Evolutionary conservation across 495 filamentous ascomycete genomes (phyloP).

Genomic region (Xylaria intraflava): DNA sequence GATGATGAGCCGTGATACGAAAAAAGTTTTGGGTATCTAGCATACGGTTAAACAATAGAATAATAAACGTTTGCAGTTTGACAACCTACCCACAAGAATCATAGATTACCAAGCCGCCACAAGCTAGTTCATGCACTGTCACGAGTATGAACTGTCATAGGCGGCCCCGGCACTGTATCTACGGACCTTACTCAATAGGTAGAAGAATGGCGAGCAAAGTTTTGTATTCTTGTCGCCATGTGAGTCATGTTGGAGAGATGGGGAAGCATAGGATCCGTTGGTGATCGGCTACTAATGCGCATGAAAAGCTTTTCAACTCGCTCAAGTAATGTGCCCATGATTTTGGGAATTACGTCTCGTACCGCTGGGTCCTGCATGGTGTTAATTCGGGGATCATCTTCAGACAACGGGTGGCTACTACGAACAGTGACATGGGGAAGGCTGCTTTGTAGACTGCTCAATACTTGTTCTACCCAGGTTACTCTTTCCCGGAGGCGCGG

Average conservation of each 20-base stretch:
- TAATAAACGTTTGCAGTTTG: neutral
- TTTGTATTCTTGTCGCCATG: slow-evolving; percentile 17
- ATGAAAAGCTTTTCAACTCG: slow-evolving; percentile 68
- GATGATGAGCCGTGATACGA: neutral
- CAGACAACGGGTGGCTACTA: slow-evolving; percentile 10
- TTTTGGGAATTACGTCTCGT: slow-evolving; percentile 60
- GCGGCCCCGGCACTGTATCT: neutral
- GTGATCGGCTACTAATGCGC: slow-evolving; percentile 53
- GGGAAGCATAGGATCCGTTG: slow-evolving; percentile 44
- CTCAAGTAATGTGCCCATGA: slow-evolving; percentile 66
- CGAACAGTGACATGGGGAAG: slow-evolving; percentile 42
- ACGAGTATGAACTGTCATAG: neutral
- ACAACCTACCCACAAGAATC: neutral
- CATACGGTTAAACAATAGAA: neutral
- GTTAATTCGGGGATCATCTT: slow-evolving; percentile 14
- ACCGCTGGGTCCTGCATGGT: slow-evolving; percentile 63
- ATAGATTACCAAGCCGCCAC: neutral
- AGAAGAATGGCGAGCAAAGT: slow-evolving; percentile 2
- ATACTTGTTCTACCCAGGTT: slow-evolving; percentile 67
- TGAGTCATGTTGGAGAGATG: slow-evolving; percentile 22
- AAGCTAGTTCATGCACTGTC: neutral
- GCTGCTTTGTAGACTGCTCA: slow-evolving; percentile 43
- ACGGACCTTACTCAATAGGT: neutral
- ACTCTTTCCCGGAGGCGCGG: slow-evolving; percentile 59
- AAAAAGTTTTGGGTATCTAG: slow-evolving; percentile 7